Base-by-base conservation (phyloP, 257 asterid species). In the Solanum appendiculatum region DNA sequence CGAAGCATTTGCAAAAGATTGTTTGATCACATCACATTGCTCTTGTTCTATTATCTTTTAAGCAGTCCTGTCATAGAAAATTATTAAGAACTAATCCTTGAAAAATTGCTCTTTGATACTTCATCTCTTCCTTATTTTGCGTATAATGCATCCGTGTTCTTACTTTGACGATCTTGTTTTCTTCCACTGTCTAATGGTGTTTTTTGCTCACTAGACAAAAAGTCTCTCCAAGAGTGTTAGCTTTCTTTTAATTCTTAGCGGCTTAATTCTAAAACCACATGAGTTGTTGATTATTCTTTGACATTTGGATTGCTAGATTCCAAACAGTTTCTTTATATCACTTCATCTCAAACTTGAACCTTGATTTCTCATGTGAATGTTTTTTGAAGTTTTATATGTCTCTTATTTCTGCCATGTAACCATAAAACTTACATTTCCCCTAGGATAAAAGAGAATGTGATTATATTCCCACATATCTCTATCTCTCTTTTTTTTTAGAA, bases 111-210 rank as follows among this genome's bases (percentile, higher is more conserved):
- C 13, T 16, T 46, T 46, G 54, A 46, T 46, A 1, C 54, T 13
- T 95, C 97, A 95, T 94, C 96, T 93, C 98, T 58, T 92, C 95
- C 88, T 91, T 90, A 82, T 54, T 89, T 91, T 91, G 93, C 58
- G 94, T 94, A 40, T 93, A 95, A 29, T 92, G 95, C 56, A 72
- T 91, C 84, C 91, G 90, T 0, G 93, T 91, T 85, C 88, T 92
- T 56, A 87, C 1, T 1, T 1, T 18, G 9, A 54, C 63, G 6
- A 54, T 54, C 63, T 54, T 54, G 11, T 54, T 54, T 85, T 94
- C 95, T n/a, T 85, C 92, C 39, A 56, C 0, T 0, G 93, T 91
- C 90, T 88, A 58, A 84, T 95, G 88, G 80, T 89, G 83, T 89
- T 90, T 93, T 40, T 88, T 93, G 85, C 88, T 86, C 70, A 94